Conservation (phyloP, 371 early-diverging fungal genomes). For the Mucor lusitanicus region DNA sequence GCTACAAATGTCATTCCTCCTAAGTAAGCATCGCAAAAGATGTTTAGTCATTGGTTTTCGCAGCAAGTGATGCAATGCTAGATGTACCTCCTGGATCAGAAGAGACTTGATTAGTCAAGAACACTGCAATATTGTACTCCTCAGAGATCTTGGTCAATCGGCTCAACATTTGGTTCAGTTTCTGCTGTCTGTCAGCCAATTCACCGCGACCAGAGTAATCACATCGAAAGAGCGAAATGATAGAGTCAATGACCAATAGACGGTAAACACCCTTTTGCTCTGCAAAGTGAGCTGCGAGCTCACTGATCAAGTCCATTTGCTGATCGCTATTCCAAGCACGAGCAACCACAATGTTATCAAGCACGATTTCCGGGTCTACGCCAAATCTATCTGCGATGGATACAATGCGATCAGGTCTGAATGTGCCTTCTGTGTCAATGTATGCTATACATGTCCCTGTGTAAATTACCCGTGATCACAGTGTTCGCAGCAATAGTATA, state of each 20-base stretch:
- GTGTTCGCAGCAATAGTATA: constrained; percentile 1
- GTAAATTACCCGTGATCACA: not conserved
- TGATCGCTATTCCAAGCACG: constrained; percentile 86
- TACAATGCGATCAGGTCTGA: constrained; percentile 77
- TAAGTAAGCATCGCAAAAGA: not conserved
- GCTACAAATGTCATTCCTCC: constrained; percentile 72
- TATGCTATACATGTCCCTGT: constrained; percentile 49
- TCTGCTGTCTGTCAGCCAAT: constrained; percentile 90
- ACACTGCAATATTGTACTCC: constrained; percentile 88
- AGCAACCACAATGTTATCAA: constrained; percentile 75
- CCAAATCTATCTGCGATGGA: constrained; percentile 80
- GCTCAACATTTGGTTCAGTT: constrained; percentile 79
- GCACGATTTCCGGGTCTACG: constrained; percentile 62
- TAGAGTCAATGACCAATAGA: constrained; percentile 77
- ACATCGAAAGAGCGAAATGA: constrained; percentile 78
- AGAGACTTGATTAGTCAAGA: constrained; percentile 85
- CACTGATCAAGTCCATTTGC: constrained; percentile 77
- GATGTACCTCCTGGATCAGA: constrained; percentile 50
- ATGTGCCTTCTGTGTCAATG: constrained; percentile 87
- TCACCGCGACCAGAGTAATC: constrained; percentile 88
- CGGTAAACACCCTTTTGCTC: constrained; percentile 71
- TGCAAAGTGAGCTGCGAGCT: constrained; percentile 72
- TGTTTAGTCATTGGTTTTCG: constrained; percentile 52
- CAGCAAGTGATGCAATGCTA: constrained; percentile 16
- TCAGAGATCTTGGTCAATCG: constrained; percentile 83